Base-by-base conservation (phyloP, 2,329 filamentous ascomycete species). In the Diaporthe citri region DNA sequence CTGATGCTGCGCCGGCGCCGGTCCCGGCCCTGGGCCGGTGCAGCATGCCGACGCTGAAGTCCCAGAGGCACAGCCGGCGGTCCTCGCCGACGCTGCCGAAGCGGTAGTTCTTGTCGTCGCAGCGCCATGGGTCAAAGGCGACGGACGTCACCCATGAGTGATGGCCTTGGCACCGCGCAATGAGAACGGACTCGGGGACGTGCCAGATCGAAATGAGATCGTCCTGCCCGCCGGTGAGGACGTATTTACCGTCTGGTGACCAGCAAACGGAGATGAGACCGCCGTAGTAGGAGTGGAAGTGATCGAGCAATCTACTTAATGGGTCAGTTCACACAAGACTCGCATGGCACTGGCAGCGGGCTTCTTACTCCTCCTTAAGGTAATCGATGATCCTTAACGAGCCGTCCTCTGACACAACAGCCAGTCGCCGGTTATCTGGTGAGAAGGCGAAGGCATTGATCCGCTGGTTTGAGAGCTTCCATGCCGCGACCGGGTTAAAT, bases 31-130 rank as follows among this genome's bases (percentile, higher is more conserved):
- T 96, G 28, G 97, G 96, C 76, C 96, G 90, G 83, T 97, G 94
- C 79, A 99, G 88, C 96, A 98, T 98, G 79, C 95, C 95, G 56
- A 98, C 95, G 78, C 93, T 98, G 82, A 99, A 99, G 86, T 99
- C 97, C 97, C 97, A 99, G 17, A 99, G 87, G 75, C 98, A 91
- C 25, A 99, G 87, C 74, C 95, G 90, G 79, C 96, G 95, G 82
- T 99, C 97, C 82, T 98, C 96, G 20, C 96, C 97, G 0, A 99
- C 96, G 80, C 95, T 98, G 41, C 97, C 97, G 80, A 99, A 98
- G 1, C 97, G 91, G 84, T 99, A 99, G 80, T 95, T 98, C 79
- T 94, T 92, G 82, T 97, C 95, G 81, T 99, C 97, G 81, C 97
- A 99, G 77, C 96, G 91, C 97, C 97, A 99, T 0, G 95, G 95